Conservation (phyloP, 495 filamentous ascomycete genomes). For the Sporormia fimetaria region DNA sequence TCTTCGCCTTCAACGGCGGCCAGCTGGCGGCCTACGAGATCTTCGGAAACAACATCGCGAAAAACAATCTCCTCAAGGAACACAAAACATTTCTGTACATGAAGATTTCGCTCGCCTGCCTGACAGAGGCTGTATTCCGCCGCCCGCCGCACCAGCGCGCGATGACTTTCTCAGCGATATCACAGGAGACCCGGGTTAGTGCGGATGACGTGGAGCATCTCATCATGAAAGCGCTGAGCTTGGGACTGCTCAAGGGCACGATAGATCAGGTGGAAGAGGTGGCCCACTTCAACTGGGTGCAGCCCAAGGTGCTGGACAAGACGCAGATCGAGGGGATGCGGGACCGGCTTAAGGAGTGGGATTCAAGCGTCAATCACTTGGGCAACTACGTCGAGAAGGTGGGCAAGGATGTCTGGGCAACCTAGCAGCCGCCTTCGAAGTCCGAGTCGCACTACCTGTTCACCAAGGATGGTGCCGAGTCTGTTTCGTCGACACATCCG, state of each 20-base stretch:
- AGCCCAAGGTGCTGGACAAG: slow-evolving; percentile 94
- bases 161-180: slow-evolving; percentile 80
- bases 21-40: slow-evolving; percentile 79
- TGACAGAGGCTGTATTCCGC: slow-evolving; percentile 94
- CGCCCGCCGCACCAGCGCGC: slow-evolving; percentile 90
- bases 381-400: slow-evolving; percentile 89
- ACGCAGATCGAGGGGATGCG: slow-evolving; percentile 94
- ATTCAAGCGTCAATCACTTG: slow-evolving; percentile 83
- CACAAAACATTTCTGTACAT: slow-evolving; percentile 78
- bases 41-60: slow-evolving; percentile 62
- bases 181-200: slow-evolving; percentile 82
- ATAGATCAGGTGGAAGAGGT: slow-evolving; percentile 95
- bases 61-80: slow-evolving; percentile 64
- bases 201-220: slow-evolving; percentile 90
- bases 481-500: too few relatives aligned
- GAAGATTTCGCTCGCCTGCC: slow-evolving; percentile 91
- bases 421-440: too few relatives aligned
- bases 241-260: slow-evolving; percentile 78
- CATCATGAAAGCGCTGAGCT: slow-evolving; percentile 93
- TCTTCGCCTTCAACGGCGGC: slow-evolving; percentile 95
- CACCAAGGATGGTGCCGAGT: too few relatives aligned
- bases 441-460: too few relatives aligned
- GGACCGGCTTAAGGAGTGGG: slow-evolving; percentile 79
- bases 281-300: slow-evolving; percentile 95
- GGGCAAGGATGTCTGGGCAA: slow-evolving; percentile 84